Conservation (phyloP, 768 basidiomycete genomes). For the Candolleomyces aberdarensis region DNA sequence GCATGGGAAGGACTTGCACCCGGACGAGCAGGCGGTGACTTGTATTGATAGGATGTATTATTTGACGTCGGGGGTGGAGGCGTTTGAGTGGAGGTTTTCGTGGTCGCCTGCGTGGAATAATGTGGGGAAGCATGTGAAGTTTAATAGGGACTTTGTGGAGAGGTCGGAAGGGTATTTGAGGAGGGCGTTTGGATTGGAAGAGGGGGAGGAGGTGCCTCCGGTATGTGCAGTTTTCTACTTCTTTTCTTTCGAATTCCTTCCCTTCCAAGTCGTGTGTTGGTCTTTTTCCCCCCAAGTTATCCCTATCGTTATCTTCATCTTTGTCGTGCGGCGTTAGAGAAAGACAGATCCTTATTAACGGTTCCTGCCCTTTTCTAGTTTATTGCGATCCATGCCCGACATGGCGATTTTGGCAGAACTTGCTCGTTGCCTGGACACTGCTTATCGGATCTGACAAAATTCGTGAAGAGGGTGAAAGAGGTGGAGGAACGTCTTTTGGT, state of each 20-base stretch:
- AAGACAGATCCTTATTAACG: background rate
- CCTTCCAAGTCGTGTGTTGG: too few relatives aligned
- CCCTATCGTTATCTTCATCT: too few relatives aligned
- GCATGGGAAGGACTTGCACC: background rate
- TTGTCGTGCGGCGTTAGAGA: too few relatives aligned
- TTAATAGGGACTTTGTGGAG: constrained; percentile 4
- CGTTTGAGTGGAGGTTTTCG: constrained; percentile 7
- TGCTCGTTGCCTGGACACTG: constrained; percentile 14
- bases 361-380: constrained; percentile 13
- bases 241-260: too few relatives aligned
- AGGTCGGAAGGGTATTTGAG: constrained; percentile 6
- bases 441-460: constrained; percentile 27
- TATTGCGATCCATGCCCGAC: constrained; percentile 39
- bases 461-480: constrained; percentile 32
- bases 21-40: background rate
- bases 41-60: constrained; percentile 10
- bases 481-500: constrained; percentile 31
- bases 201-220: constrained; percentile 4
- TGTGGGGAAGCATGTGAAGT: constrained; percentile 6
- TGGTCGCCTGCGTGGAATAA: constrained; percentile 9
- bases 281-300: too few relatives aligned
- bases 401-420: constrained; percentile 33
- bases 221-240: background rate
- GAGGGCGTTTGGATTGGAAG: background rate
- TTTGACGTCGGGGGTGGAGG: background rate